Base-by-base conservation (phyloP, 73 alveolate genomes). In the Halteria grandinella region DNA sequence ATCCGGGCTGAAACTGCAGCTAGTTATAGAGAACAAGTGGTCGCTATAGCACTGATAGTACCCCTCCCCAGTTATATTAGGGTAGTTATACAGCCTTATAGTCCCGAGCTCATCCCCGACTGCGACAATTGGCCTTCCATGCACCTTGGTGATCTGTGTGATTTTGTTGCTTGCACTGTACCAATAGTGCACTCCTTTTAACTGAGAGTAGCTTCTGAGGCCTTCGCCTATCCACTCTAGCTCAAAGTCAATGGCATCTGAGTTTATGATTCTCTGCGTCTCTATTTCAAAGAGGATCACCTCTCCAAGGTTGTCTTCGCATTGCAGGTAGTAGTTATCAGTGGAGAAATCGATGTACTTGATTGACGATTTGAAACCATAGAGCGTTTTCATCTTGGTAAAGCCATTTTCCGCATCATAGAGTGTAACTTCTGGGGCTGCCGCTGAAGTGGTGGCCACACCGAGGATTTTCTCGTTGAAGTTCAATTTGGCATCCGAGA, bases 181-280 rank as follows among this genome's bases (percentile, higher is more conserved):
- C 87, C 92, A 90, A 27, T 85, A 79, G 60, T 93, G 99, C 31
- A 95, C 94, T 47, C 96, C 95, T 58, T 94, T 90, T 23, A 94
- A 77, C 21, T 81, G 86, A 15, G 97, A 87, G 15, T 95, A 84
- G 57, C 81, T 69, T 87, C 92, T 89, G 36, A 95, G 88, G 27
- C 99, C 99, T 81, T 95, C 97, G 59, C 97, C 96, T 71, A 95
- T 85, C 99, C 97, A 93, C 80, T 95, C 99, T 53, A 95, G 52
- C 43, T 95, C 97, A 77, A 95, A 95, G 45, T 91, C 94, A 15
- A 87, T 58, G 36, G 87, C 86, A 48, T 86, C 83, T 23, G 91
- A 83, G 53, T 80, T 66, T 11, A 86, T 78, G 0, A 76, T 55
- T 37, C 89, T 53, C 74, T 66, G 76, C 34, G 81, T 45, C 37